Base-by-base conservation (phyloP, 306 rosid genomes). In the Rubus parviflorus region DNA sequence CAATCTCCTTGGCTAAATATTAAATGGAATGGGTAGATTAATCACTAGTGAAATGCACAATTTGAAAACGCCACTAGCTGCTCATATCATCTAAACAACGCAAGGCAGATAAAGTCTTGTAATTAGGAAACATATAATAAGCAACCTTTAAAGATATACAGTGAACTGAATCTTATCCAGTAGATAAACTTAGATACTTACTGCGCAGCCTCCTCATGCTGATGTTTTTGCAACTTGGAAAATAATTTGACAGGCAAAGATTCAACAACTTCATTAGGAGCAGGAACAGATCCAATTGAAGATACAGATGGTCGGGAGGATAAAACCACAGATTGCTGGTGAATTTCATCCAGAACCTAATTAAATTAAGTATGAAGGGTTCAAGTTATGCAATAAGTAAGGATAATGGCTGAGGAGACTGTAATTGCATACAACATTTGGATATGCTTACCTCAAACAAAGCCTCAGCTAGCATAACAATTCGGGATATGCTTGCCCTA, bases 261-360 rank as follows among this genome's bases (percentile, higher is more conserved):
- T 79, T 96, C 99, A 58, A 96, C 99, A 83, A 88, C 92, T 84
- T 93, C 98, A 78, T 75, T 85, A 19, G 96, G 99, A 2, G 99
- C 99, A 60, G 99, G 99, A 84, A 93, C 84, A 83, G 99, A 96
- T 80, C 99, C 99, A 72, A 92, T 92, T 38, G 98, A 89, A 78
- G 99, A 93, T 60, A 93, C 94, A 77, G 98, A 91, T 70, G 94
- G 97, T 25, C 93, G 98, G 74, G 99, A 87, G 65, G 99, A 89
- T 80, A 92, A 85, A 83, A 95, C 99, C 72, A 88, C 96, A 56
- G 99, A 91, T 88, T 96, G 99, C 98, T 96, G 99, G 90, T 96
- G 99, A 91, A 96, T 96, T 90, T 96, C 99, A 96, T 96, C 99
- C 98, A 96, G 97, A 91, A 96, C 99, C 99, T 96, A 96, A 87